Base-by-base conservation (phyloP, 495 filamentous ascomycete species). In the Aspergillus bertholletiae region DNA sequence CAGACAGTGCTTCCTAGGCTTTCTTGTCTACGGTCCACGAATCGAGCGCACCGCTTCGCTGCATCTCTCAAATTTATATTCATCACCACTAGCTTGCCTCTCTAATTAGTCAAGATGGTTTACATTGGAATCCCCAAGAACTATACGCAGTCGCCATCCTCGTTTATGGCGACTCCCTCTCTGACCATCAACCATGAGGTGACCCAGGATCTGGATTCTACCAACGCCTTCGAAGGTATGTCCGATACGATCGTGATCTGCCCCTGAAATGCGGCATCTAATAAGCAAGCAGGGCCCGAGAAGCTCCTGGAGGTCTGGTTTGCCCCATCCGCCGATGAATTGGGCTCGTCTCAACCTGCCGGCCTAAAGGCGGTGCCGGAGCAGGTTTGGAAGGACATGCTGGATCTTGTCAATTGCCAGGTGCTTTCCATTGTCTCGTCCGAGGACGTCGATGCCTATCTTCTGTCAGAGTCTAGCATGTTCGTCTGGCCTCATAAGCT, bases 241-340 rank as follows among this genome's bases (percentile, higher is more conserved):
- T 54, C 35, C 18, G 49, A 23, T 28, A 7, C 17, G 5, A 17
- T 18, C 30, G 27, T 11, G 9, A 21, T 44, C 27, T 7, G 13
- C 8, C 11, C 30, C 28, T 46, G 15, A 13, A 24, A 1, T 51
- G 7, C 15, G 5, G 47, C 22, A 45, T 18, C 56, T 68, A 35
- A 62, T 26, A n/a, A 13, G 40, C 28, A 23, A 13, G 18, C 50
- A 90, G 88, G 94, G 47, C 95, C 95, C 34, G 95, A 99, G 75
- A 99, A 99, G 75, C 80, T 99, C 32, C 83, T 99, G 57, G 95
- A 99, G 75, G 94, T 99, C 62, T 99, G 95, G 95, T 97, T 99
- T 69, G 85, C 88, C 32, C 86, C 95, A 7, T 89, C 88, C 61
- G 77, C 92, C 20, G 76, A 85, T 47, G 83, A 96, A 11, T 88